phyloP scores from a whole-genome alignment of 768 basidiomycete genomes.

The Tylopilus sp. region DNA sequence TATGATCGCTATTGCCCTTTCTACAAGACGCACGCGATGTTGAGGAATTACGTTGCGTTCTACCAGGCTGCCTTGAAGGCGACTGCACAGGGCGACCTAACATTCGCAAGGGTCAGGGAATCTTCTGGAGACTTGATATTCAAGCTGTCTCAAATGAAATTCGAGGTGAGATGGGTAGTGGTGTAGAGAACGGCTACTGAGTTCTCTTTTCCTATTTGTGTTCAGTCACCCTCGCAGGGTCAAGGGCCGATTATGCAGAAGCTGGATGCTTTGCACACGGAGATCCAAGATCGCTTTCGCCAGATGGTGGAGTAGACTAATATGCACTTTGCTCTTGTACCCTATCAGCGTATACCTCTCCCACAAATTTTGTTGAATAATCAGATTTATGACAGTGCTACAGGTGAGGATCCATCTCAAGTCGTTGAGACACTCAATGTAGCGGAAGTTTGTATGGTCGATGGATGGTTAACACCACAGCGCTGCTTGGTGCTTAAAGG shows the following conservation, averaged over 20 bases:
- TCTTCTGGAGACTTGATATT: constrained; percentile 84
- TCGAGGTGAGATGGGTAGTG: constrained; percentile 61
- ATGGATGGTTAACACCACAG: no score
- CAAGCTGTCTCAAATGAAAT: constrained; percentile 99
- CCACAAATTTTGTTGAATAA: background rate
- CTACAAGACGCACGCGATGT: constrained; percentile 97
- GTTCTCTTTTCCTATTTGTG: constrained; percentile 3
- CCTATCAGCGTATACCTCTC: constrained; percentile 19
- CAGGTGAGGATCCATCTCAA: background rate
- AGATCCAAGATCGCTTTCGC: constrained; percentile 93
- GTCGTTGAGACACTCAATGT: background rate
- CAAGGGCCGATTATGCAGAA: constrained; percentile 80
- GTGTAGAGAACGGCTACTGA: constrained; percentile 7
- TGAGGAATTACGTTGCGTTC: constrained; percentile 91
- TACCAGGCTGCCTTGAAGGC: constrained; percentile 88
- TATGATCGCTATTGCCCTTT: constrained; percentile 98
- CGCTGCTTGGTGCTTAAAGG: no score
- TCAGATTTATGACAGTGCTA: no score
- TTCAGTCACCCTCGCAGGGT: constrained; percentile 86
- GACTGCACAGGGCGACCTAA: constrained; percentile 77
- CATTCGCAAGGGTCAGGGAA: constrained; percentile 86
- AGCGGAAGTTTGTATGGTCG: no score
- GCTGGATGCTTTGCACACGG: constrained; percentile 72
- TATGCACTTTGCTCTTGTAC: constrained; percentile 16
- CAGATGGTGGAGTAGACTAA: constrained; percentile 68